Evolutionary conservation across 345 rosid genomes (phyloP), one percentile per base, ranked within the genome.

Genomic region (Hypericum perforatum): DNA sequence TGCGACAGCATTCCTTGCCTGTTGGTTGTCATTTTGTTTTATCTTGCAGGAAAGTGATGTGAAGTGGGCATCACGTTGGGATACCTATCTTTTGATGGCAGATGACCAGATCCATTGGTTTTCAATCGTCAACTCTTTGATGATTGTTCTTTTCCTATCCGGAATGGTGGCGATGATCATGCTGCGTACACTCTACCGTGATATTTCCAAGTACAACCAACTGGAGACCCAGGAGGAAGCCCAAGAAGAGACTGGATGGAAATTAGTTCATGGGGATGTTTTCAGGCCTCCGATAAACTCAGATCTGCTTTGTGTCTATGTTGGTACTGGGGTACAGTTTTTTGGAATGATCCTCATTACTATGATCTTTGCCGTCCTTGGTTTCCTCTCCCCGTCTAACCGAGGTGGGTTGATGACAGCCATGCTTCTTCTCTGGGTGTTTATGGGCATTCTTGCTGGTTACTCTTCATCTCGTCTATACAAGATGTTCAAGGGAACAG

Each of bases 111-210:
- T 90, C 55, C 96, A 90, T 57, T 90, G 97, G 96, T 86, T 90
- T 72, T 90, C 96, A 0, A 79, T 90, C 3, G 84, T 90, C 56
- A 90, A 90, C 57, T 90, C 97, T 0, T 71, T 86, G 79, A 90
- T 86, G 94, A 86, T 90, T 59, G 91, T 90, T 52, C 85, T 90
- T 56, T 86, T 90, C 82, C 96, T 90, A 45, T 86, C 96, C 0
- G 97, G 97, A 9, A 90, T 90, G 96, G 85, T 90, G 67, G 97
- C 97, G 39, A 90, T 90, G 97, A 90, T 86, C 58, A 90, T 90
- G 97, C 53, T 90, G 56, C 75, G 96, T 45, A 90, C 94, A 5
- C 96, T 90, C 44, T 86, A 82, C 63, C 78, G 91, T 11, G 97
- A 90, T 63, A 86, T 90, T 42, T 86, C 97, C 49, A 86, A 78